phyloP scores from a whole-genome alignment of 2,329 filamentous ascomycete genomes.

The Cercospora sojina region DNA sequence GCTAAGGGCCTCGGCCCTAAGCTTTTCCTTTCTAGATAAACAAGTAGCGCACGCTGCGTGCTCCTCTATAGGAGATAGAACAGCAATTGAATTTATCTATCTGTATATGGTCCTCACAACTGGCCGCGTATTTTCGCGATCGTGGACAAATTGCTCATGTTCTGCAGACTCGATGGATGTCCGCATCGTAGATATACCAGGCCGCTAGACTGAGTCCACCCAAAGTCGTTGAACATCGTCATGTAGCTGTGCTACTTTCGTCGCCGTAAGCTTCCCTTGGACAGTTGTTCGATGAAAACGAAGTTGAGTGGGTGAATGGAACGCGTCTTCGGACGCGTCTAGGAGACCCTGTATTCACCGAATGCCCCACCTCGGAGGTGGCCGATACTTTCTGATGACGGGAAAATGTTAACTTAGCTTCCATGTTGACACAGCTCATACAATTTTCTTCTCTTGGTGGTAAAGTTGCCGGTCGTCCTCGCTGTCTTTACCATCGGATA shows the following conservation, averaged over 20 bases:
- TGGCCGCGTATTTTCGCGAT: neutral
- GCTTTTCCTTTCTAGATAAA: too few species aligned
- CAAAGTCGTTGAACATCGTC: neutral
- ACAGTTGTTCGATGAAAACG: neutral
- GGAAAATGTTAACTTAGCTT: constrained; percentile 8
- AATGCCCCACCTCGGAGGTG: neutral
- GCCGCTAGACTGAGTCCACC: neutral
- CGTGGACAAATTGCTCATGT: neutral
- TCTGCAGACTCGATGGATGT: neutral
- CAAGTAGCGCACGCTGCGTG: too few species aligned
- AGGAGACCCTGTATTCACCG: neutral
- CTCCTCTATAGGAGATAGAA: too few species aligned
- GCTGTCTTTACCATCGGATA: neutral
- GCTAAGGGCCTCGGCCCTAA: too few species aligned
- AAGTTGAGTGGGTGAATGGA: neutral
- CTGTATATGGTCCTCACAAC: too few species aligned
- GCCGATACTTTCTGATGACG: neutral
- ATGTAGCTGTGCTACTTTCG: neutral
- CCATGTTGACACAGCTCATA: neutral
- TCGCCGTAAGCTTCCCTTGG: too few species aligned
- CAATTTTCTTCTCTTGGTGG: neutral
- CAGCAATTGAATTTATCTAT: too few species aligned
- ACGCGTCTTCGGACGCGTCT: neutral
- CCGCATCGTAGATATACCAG: neutral
- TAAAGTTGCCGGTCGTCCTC: neutral